Percentiles rank a stretch among this genome's conserved stretches.
phyloP scores from a whole-genome alignment of 257 asterid genomes.

The Rauvolfia tetraphylla region DNA sequence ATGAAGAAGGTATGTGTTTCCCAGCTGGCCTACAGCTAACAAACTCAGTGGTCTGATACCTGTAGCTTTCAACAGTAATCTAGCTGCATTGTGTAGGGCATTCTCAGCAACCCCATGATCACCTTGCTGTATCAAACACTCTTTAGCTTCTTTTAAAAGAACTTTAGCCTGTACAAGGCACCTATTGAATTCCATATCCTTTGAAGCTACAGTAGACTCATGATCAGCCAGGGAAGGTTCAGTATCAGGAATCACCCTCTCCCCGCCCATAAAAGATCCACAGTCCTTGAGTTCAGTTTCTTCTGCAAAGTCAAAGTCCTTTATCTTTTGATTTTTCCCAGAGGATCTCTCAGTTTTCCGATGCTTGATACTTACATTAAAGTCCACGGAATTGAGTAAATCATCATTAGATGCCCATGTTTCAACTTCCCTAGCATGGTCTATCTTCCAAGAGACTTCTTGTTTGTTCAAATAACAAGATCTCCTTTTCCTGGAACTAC shows the following conservation, averaged over 20 bases:
- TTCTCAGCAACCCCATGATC: conserved; percentile 50
- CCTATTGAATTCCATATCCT: conserved; percentile 57
- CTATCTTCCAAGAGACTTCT: conserved; percentile 34
- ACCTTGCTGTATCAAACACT: conserved; percentile 35
- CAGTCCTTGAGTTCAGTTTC: conserved; percentile 37
- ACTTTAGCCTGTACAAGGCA: conserved; percentile 64
- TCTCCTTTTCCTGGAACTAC: conserved; percentile 40
- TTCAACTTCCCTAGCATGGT: conserved; percentile 40
- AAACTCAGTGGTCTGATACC: conserved; percentile 84
- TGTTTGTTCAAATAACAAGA: conserved; percentile 35
- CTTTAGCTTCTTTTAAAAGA: conserved; percentile 64
- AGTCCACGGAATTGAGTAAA: conserved; percentile 52
- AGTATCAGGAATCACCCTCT: conserved; percentile 22
- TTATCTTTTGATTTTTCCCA: conserved; percentile 30
- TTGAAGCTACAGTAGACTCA: conserved; percentile 29
- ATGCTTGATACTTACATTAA: conserved; percentile 47
- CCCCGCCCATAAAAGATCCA: conserved; percentile 30
- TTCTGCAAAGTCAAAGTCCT: conserved; percentile 26
- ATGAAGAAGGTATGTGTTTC: conserved; percentile 84
- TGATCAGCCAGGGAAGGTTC: conserved; percentile 24
- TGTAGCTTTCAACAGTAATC: conserved; percentile 63
- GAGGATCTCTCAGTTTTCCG: conserved; percentile 32
- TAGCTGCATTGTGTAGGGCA: conserved; percentile 50
- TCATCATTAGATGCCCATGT: conserved; percentile 38
- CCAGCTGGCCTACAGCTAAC: conserved; percentile 82